Evolutionary conservation across 2,329 filamentous ascomycete species (phyloP), one percentile per base, ranked within the genome.

Genomic region (Epichloe baconii): DNA sequence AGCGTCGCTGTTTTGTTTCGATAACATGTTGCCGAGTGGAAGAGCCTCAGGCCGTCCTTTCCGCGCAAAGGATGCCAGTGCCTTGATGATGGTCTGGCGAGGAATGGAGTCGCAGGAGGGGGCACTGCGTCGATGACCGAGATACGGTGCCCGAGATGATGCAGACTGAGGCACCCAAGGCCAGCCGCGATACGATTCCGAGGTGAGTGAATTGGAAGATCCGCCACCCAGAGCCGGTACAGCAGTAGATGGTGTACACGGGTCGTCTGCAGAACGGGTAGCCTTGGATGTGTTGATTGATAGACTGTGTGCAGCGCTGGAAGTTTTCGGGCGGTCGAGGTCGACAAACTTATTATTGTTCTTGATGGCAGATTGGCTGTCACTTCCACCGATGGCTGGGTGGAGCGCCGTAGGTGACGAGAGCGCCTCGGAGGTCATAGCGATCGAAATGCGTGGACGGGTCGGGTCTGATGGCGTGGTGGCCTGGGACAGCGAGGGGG

Each of bases 71-170:
- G 86, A 89, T 51, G 85, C 85, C 57, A 91, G 70, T 5, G 86
- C 86, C 70, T 93, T 90, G 72, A 90, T 80, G 61, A 89, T 82
- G 51, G 87, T 91, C 68, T 91, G 87, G 56, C 82, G 81, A 12
- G 87, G 86, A 57, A 90, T 73, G 2, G 57, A 48, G 60, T 87
- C 84, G 63, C 79, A 75, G 11, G 82, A 84, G 35, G 73, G 71
- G 15, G 70, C 67, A 65, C 69, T 74, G 63, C 73, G 76, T 48
- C 68, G 71, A 56, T 75, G 61, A 47, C 59, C 66, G 56, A 55
- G 55, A 19, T 46, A 49, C 26, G 52, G 41, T 42, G 53, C 23
- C 41, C 3, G 40, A 48, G 35, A 46, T 21, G 47, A 26, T 31
- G 43, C 21, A 44, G 35, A 41, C 21, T 44, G 26, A 42, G 44